These are phyloP conservation scores for Chrysoporthe deuterocubensis DNA, from an alignment of 2,329 filamentous ascomycete genomes.

Conservation along the genomic window DNA sequence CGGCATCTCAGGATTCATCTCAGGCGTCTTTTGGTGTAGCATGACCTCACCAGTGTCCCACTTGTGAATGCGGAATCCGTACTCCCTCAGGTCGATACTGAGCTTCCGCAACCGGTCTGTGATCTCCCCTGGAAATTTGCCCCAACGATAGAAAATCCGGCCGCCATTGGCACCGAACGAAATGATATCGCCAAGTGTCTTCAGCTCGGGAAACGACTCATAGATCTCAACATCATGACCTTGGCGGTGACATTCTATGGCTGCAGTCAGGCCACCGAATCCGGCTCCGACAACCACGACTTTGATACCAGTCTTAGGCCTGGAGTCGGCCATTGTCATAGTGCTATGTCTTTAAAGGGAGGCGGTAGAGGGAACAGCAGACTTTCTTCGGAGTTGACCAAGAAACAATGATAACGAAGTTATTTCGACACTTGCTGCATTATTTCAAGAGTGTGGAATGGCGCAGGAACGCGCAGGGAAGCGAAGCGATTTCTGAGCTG, in stretches of 20 bases:
- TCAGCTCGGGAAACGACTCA: slow-evolving; percentile 61
- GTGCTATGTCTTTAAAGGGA: not conserved
- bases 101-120: slow-evolving; percentile 51
- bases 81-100: slow-evolving; percentile 54
- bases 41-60: slow-evolving; percentile 64
- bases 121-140: slow-evolving; percentile 46
- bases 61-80: slow-evolving; percentile 67
- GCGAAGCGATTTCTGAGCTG: not conserved
- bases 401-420: not conserved
- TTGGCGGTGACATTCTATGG: slow-evolving; percentile 65
- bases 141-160: slow-evolving; percentile 65
- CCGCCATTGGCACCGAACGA: slow-evolving; percentile 64
- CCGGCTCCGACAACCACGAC: slow-evolving; percentile 58
- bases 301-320: slow-evolving; percentile 52
- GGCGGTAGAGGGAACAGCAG: no score
- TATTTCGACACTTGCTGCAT: not conserved
- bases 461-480: not conserved
- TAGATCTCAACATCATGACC: slow-evolving; percentile 63
- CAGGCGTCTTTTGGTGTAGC: slow-evolving; percentile 56
- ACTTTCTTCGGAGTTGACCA: not conserved
- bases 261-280: slow-evolving; percentile 65
- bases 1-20: slow-evolving; percentile 50
- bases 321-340: slow-evolving; percentile 8
- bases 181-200: slow-evolving; percentile 65
- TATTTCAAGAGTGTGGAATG: not conserved